Evolutionary conservation across 352 stramenopile genomes (phyloP), one percentile per base, ranked within the genome.

Genomic region (Blastocystis sp.): DNA sequence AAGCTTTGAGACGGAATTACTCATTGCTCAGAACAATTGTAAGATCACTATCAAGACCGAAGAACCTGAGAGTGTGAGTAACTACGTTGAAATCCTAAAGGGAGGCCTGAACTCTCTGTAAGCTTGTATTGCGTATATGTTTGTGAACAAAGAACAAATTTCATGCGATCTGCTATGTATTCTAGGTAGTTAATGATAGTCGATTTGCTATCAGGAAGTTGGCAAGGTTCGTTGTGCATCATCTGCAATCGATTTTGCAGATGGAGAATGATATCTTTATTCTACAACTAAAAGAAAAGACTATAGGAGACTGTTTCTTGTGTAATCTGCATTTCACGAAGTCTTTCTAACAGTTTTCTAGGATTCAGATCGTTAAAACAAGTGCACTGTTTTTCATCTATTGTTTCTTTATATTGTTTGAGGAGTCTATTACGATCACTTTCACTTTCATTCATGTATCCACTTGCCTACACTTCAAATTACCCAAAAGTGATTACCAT

Each of bases 21-120:
- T 87, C 1, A 63, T 87, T 35, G 77, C 54, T 19, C 77, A 87
- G 49, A 87, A 87, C 65, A 87, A 87, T 43, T 87, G 77, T 54
- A 87, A 87, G 77, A 87, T 87, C 65, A 87, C 77, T 27, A 61
- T 87, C n/a, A 87, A 87, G 77, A 87, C 59, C 4, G 77, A 87
- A 24, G 77, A 87, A 19, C 51, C 52, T 42, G 51, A 29, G 14
- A 46, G 74, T 21, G 65, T 78, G 16, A 78, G 16, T 42, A 54
- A 87, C n/a, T 87, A 74, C 57, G 77, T 87, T 1, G 59, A 87
- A n/a, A 87, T 87, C 57, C 65, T 87, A 11, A 87, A 87, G 77
- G 43, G 65, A 58, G 77, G 51, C 19, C 57, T 87, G 37, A 87
- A 87, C 43, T 35, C 54, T 65, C 19, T 83, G 43, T 83, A 83